A percentile compares a stretch with the other conserved stretches of the same genome.
Conservation (phyloP, 140 eudicot species). For the Anethum foeniculum region DNA sequence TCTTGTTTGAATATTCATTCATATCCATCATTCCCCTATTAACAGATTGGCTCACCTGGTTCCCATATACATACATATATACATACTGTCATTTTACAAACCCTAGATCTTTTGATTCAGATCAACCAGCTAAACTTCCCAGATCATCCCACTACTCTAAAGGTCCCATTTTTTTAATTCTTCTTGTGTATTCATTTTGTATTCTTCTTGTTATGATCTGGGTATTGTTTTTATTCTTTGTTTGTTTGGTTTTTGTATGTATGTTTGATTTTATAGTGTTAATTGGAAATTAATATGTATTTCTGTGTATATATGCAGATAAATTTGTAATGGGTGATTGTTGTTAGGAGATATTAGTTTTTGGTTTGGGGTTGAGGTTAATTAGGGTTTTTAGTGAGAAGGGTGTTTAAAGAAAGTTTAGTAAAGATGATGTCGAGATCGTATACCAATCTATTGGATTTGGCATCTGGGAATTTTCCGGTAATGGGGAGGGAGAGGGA, state of each 20-base stretch:
- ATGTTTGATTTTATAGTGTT: background rate
- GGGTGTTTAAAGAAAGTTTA: constrained; percentile 6
- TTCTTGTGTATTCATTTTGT: background rate
- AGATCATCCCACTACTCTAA: constrained; percentile 1
- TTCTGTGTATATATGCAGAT: constrained; percentile 17
- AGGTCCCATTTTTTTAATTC: background rate
- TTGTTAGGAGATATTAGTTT: background rate
- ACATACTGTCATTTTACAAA: constrained; percentile 20
- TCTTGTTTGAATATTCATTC: constrained; percentile 7
- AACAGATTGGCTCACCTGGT: background rate
- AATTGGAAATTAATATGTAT: background rate
- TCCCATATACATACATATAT: background rate
- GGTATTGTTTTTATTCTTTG: background rate
- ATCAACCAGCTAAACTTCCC: background rate
- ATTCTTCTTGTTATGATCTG: constrained; percentile 4
- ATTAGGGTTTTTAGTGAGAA: constrained; percentile 8
- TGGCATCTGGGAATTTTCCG: constrained; percentile 85
- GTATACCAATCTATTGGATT: constrained; percentile 78
- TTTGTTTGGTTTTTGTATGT: background rate
- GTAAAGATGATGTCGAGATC: constrained; percentile 81
- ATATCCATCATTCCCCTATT: background rate
- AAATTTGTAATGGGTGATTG: constrained; percentile 12
- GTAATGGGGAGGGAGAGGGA: constrained; percentile 60
- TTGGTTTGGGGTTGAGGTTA: constrained; percentile 13
- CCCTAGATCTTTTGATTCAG: constrained; percentile 33